A percentile compares a stretch with the other conserved stretches of the same genome.
phyloP scores from a whole-genome alignment of 2,329 filamentous ascomycete species.

The Penicillium sp. region DNA sequence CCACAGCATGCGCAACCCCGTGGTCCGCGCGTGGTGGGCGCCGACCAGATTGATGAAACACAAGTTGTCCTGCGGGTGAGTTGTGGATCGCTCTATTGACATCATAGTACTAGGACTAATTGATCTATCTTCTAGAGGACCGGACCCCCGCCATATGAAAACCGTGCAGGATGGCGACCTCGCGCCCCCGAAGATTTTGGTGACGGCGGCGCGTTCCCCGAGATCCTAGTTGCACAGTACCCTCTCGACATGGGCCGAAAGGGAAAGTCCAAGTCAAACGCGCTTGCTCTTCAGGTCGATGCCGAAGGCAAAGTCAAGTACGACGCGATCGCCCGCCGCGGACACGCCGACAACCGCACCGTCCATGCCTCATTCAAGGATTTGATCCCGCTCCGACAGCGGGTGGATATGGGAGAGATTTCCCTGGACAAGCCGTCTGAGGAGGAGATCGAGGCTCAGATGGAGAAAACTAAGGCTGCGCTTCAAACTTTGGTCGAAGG shows the following conservation, averaged over 20 bases:
- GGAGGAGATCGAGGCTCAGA: conserved; percentile 78
- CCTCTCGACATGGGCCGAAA: conserved; percentile 93
- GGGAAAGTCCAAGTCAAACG: conserved; percentile 69
- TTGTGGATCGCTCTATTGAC: conserved; percentile 1
- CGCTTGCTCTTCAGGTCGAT: conserved; percentile 88
- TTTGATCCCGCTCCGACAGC: conserved; percentile 87
- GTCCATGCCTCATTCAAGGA: conserved; percentile 97
- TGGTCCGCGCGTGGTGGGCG: conserved; percentile 78
- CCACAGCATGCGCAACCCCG: conserved; percentile 68
- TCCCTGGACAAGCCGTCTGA: conserved; percentile 79
- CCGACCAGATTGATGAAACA: conserved; percentile 75
- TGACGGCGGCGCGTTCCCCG: conserved; percentile 93
- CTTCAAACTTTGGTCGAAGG: conserved; percentile 78
- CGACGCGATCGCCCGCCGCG: conserved; percentile 87
- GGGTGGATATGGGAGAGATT: conserved; percentile 88
- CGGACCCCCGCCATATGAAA: conserved; percentile 83
- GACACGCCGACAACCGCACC: conserved; percentile 78
- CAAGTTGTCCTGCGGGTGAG: conserved; percentile 76
- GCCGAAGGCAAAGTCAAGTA: conserved; percentile 92
- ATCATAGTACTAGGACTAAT: conserved; percentile 14
- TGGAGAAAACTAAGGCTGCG: conserved; percentile 84
- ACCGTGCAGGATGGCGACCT: conserved; percentile 86
- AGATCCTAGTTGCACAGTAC: conserved; percentile 91
- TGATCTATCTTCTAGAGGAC: conserved; percentile 53
- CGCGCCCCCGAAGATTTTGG: conserved; percentile 87